Evolutionary conservation across 202 grass and related monocot species (phyloP), one percentile per base, ranked within the genome.

Genomic region (Panicum virgatum): DNA sequence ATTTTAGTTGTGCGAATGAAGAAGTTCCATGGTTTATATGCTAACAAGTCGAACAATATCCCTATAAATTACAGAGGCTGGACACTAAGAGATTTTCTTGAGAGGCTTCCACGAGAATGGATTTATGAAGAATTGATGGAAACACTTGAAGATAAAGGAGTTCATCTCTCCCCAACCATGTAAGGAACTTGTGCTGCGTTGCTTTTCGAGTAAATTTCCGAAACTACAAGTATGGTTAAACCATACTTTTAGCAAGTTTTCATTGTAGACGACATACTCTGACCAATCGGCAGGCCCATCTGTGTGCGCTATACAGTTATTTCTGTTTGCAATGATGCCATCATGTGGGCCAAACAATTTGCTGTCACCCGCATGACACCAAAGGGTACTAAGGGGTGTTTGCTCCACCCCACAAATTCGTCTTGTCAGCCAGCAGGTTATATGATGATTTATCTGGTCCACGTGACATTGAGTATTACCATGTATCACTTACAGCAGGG

Each of bases 51-150:
- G 70, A 73, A 68, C 36, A 81, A 53, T 83, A 20, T 70, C 75
- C 36, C 36, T 76, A 43, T 84, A 73, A 79, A 81, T 39, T 81
- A 53, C 69, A 99, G 96, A 89, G 96, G 96, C 37, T 93, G 93
- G 87, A 98, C 92, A 30, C 73, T 96, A 78, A 51, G 85, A 80
- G 92, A 98, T 91, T 93, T 91, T 92, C 87, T 98, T 45, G 96
- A 98, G 80, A 86, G 89, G 79, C 91, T 98, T 36, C 96, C 96
- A 83, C 89, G 96, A 86, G 96, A 93, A 89, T 98, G 96, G 96
- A 98, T 98, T 88, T 96, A 89, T 74, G 96, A 98, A 88, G 96
- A 96, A 69, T 79, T 98, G 72, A 93, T 98, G 89, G 96, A 98
- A 90, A 90, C 91, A 60, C 89, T 98, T 66, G 85, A 85, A 76